Percentiles rank a stretch among this genome's conserved stretches.
Conservation (phyloP, 2,329 filamentous ascomycete genomes). For the Orbilia javanica region DNA sequence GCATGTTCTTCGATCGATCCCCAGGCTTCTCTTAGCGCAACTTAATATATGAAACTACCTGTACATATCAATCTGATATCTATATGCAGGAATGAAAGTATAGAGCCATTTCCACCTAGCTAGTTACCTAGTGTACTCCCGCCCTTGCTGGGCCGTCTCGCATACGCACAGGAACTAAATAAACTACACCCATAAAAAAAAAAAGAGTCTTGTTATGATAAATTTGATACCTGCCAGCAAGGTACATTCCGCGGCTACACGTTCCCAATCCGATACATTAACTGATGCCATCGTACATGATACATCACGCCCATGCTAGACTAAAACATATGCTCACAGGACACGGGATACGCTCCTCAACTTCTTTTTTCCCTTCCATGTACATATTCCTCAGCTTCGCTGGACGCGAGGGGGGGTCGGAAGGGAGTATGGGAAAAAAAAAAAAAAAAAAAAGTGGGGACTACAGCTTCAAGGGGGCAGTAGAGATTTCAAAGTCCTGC, state of each 20-base stretch:
- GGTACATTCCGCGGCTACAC: conserved; percentile 32
- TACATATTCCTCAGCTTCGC: not conserved
- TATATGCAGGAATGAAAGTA: not conserved
- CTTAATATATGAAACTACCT: not conserved
- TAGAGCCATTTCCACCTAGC: not conserved
- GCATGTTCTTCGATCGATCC: not conserved
- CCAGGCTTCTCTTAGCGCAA: not conserved
- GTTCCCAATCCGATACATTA: conserved; percentile 5
- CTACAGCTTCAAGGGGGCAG: conserved; percentile 3
- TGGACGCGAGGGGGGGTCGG: conserved; percentile 7
- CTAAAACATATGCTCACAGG: conserved; percentile 27
- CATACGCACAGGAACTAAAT: not conserved
- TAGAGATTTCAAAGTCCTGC: conserved; percentile 6
- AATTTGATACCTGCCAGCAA: conserved; percentile 1
- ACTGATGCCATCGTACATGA: conserved; percentile 42
- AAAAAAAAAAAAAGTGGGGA: not conserved
- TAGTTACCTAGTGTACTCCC: not conserved
- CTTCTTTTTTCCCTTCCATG: not conserved
- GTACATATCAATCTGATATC: not conserved
- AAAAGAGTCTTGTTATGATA: not conserved
- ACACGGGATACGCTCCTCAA: conserved; percentile 9
- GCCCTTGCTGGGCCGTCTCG: conserved; percentile 2
- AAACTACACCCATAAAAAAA: not conserved
- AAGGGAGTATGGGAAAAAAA: not conserved
- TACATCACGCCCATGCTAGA: conserved; percentile 16